Evolutionary conservation across 495 filamentous ascomycete genomes (phyloP).

Genomic region (Achaetomiella virescens): DNA sequence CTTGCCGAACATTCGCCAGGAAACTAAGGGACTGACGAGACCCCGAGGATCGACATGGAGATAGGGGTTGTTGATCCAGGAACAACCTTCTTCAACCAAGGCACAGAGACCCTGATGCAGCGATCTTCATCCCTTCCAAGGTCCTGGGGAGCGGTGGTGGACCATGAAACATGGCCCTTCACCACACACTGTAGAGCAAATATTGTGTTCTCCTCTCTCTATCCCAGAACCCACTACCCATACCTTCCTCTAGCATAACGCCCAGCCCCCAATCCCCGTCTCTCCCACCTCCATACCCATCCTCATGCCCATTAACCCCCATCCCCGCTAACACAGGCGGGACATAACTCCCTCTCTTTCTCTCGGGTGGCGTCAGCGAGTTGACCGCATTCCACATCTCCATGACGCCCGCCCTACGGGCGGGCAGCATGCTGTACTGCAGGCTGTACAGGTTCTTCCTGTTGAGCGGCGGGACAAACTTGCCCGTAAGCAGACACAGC

Average conservation of each 20-base stretch:
- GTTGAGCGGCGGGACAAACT: constrained; percentile 86
- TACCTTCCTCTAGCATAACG: constrained; percentile 12
- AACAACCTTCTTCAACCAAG: no score
- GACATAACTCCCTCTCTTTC: constrained; percentile 9
- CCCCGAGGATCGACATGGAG: no score
- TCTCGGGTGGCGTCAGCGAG: constrained; percentile 50
- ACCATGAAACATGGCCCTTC: constrained; percentile 15
- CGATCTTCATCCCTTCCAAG: no score
- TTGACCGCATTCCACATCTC: constrained; percentile 74
- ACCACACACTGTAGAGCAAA: no score
- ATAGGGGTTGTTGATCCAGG: no score
- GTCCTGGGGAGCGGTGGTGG: no score
- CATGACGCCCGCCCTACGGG: constrained; percentile 65
- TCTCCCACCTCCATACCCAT: constrained; percentile 17
- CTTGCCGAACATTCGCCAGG: no score
- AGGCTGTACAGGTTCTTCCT: constrained; percentile 91
- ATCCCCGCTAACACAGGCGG: constrained; percentile 20
- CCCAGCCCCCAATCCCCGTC: no score
- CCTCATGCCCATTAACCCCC: constrained; percentile 10
- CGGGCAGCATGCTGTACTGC: constrained; percentile 97
- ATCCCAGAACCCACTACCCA: no score
- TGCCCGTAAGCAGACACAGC: constrained; percentile 79
- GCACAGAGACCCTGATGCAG: no score
- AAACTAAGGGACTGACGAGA: no score
- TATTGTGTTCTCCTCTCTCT: no score